A percentile compares a stretch with the other conserved stretches of the same genome.
These are phyloP conservation scores for Apiospora malaysiana DNA, from an alignment of 2,329 filamentous ascomycete genomes.

Conservation along the genomic window DNA sequence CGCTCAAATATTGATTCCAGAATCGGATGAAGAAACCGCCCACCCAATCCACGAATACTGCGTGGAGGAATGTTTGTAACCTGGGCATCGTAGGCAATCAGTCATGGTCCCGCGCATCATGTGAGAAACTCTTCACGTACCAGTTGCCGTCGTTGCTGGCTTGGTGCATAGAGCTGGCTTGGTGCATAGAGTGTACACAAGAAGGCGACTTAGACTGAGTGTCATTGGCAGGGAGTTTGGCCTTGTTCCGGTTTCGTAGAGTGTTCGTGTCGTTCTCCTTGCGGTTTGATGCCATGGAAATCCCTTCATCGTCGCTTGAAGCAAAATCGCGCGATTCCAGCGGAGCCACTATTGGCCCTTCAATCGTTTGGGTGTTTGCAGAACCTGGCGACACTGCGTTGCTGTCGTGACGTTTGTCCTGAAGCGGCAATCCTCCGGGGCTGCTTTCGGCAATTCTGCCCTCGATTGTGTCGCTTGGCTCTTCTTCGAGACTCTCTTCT, in stretches of 20 bases:
- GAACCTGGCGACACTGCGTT: background rate
- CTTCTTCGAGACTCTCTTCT: constrained; percentile 23
- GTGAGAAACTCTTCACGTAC: constrained; percentile 13
- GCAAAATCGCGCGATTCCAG: background rate
- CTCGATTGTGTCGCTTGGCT: constrained; percentile 4
- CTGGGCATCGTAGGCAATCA: constrained; percentile 26
- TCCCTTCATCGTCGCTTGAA: constrained; percentile 23
- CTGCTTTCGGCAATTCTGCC: background rate
- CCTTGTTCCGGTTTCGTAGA: background rate
- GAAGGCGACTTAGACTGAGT: constrained; percentile 29
- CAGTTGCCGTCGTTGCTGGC: constrained; percentile 32
- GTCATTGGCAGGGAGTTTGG: background rate
- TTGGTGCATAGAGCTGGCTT: constrained; percentile 28
- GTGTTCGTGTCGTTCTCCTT: constrained; percentile 18
- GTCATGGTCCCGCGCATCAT: background rate
- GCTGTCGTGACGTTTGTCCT: background rate
- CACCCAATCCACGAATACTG: constrained; percentile 47
- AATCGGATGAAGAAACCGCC: constrained; percentile 43
- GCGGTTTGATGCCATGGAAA: constrained; percentile 21
- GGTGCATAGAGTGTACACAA: constrained; percentile 30
- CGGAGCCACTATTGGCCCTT: background rate
- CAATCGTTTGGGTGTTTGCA: background rate
- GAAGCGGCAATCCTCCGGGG: background rate
- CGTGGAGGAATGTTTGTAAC: constrained; percentile 42
- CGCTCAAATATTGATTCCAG: constrained; percentile 34